Conservation (phyloP, 768 basidiomycete genomes). For the Tubosaeta sp. region DNA sequence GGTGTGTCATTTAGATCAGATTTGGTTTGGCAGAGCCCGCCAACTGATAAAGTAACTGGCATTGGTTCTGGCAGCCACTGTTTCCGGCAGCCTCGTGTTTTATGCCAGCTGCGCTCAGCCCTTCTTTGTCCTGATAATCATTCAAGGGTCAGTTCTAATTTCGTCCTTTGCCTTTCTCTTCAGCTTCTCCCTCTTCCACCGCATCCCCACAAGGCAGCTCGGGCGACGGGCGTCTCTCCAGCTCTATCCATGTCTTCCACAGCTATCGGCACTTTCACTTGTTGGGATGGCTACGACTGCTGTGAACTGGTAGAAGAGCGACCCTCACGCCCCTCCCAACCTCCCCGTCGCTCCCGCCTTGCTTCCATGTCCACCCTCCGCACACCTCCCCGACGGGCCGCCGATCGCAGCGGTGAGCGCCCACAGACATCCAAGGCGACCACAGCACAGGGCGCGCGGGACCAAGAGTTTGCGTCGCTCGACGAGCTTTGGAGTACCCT, state of each 20-base stretch:
- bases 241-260: constrained; percentile 28
- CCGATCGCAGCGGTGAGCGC: constrained; percentile 21
- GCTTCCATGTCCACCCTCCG: constrained; percentile 15
- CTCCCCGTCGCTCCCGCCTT: constrained; percentile 20
- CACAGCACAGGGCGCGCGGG: constrained; percentile 11
- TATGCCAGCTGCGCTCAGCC: constrained; percentile 22
- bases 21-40: constrained; percentile 1
- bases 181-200: constrained; percentile 16
- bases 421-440: constrained; percentile 14
- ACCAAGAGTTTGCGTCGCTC: constrained; percentile 34
- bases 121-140: constrained; percentile 31
- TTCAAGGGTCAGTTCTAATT: constrained; percentile 27
- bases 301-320: constrained; percentile 22
- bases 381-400: constrained; percentile 9
- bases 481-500: constrained; percentile 65
- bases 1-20: constrained; percentile 14
- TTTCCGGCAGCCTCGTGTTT: constrained; percentile 35
- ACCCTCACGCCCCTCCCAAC: constrained; percentile 12
- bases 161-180: constrained; percentile 11
- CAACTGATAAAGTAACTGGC: constrained; percentile 25
- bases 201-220: constrained; percentile 20
- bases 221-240: constrained; percentile 15
- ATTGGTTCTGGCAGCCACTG: constrained; percentile 18
- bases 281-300: constrained; percentile 30
- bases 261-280: constrained; percentile 32